A percentile compares a stretch with the other conserved stretches of the same genome.
Conservation (phyloP, 352 stramenopile species). For the Pythium inflatum region DNA sequence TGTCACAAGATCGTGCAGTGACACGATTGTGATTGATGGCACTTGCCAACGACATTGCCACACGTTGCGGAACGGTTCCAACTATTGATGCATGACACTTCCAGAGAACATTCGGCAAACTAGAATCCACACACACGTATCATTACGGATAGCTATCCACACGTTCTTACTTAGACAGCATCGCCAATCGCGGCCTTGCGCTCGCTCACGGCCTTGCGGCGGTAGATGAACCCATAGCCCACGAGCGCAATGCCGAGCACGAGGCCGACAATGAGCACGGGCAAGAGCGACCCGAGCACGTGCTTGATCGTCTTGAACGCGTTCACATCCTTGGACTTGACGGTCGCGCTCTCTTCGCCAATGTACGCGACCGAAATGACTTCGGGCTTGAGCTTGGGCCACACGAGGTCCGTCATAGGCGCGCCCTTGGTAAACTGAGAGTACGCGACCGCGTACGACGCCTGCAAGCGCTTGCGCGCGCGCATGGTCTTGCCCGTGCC, state of each 20-base stretch:
- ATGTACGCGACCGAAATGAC: constrained; percentile 69
- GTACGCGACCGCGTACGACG: constrained; percentile 55
- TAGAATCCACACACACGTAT: too few relatives aligned
- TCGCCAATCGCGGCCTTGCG: constrained; percentile 5
- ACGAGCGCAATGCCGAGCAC: constrained; percentile 47
- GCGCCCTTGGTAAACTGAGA: constrained; percentile 42
- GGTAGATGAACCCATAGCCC: constrained; percentile 50
- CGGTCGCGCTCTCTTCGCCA: constrained; percentile 52
- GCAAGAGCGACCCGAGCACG: constrained; percentile 57
- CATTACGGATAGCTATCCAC: too few relatives aligned
- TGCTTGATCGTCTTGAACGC: constrained; percentile 53
- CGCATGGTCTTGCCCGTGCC: constrained; percentile 74
- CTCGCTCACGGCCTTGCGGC: constrained; percentile 33
- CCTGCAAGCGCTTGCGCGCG: constrained; percentile 61
- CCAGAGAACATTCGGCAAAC: too few relatives aligned
- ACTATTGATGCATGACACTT: too few relatives aligned
- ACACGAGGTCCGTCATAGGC: constrained; percentile 72
- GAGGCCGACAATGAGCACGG: constrained; percentile 60
- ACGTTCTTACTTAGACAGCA: constrained; percentile 3
- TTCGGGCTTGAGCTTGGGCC: constrained; percentile 51
- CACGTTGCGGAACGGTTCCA: too few relatives aligned
- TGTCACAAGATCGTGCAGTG: too few relatives aligned
- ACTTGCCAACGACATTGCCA: too few relatives aligned
- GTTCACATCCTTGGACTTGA: constrained; percentile 47
- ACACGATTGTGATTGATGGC: too few relatives aligned